Evolutionary conservation across 768 basidiomycete genomes (phyloP).

Genomic region (Lactarius trivialis): DNA sequence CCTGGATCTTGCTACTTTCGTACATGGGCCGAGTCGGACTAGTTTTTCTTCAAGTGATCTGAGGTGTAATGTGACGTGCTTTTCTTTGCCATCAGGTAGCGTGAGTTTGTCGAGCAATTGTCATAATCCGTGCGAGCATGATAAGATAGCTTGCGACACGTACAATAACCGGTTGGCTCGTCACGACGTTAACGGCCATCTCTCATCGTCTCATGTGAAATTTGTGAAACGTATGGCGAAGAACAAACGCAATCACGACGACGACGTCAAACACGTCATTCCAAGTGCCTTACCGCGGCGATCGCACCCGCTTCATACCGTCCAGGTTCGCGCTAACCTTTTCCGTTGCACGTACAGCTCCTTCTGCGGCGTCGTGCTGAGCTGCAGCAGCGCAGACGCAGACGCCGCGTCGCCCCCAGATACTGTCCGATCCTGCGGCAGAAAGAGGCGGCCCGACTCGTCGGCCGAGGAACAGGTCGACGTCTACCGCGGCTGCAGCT

Average conservation of each 20-base stretch:
- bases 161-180: too few species aligned
- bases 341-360: constrained; percentile 64
- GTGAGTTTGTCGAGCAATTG: too few species aligned
- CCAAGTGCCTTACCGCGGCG: constrained; percentile 42
- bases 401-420: constrained; percentile 25
- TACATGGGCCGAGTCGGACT: too few species aligned
- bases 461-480: constrained; percentile 6
- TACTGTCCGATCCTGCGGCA: constrained; percentile 24
- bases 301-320: constrained; percentile 58
- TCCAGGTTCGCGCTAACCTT: constrained; percentile 72
- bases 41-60: too few species aligned
- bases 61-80: too few species aligned
- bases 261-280: constrained; percentile 49
- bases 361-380: constrained; percentile 58
- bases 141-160: too few species aligned
- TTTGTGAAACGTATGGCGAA: constrained; percentile 59
- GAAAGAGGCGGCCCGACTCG: constrained; percentile 29
- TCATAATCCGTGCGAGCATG: too few species aligned
- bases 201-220: background rate
- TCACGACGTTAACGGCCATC: too few species aligned
- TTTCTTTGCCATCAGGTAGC: too few species aligned
- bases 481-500: background rate
- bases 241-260: constrained; percentile 65
- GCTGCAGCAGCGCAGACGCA: constrained; percentile 40
- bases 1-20: too few species aligned